These are phyloP conservation scores for Cerioporus squamosus DNA, from an alignment of 1,284 basidiomycete species.

Conservation along the genomic window DNA sequence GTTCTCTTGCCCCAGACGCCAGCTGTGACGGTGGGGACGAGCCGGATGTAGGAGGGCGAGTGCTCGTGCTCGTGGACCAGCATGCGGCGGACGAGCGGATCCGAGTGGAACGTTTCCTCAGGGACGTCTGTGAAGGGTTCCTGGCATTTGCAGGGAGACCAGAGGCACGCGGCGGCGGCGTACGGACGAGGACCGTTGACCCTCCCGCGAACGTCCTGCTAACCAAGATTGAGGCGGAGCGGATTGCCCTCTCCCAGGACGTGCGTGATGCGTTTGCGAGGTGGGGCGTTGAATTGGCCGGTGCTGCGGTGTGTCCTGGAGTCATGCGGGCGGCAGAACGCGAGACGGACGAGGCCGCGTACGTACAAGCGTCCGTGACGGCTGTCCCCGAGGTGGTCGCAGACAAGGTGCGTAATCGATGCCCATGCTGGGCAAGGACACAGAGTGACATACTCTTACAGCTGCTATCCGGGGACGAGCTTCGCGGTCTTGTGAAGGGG, in stretches of 20 bases:
- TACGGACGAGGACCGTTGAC: slow-evolving; percentile 46
- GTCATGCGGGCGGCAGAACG: not conserved
- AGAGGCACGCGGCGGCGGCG: slow-evolving; percentile 33
- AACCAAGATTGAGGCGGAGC: slow-evolving; percentile 60
- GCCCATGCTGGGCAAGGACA: not conserved
- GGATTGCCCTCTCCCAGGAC: slow-evolving; percentile 45
- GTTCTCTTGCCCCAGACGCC: not conserved
- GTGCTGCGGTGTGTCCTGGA: not conserved
- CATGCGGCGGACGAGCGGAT: slow-evolving; percentile 95
- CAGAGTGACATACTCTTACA: slow-evolving; percentile 30
- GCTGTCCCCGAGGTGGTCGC: slow-evolving; percentile 67
- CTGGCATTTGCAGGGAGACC: slow-evolving; percentile 9
- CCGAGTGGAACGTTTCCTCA: slow-evolving; percentile 83
- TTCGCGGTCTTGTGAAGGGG: slow-evolving; percentile 70
- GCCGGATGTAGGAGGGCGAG: not conserved
- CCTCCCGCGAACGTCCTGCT: slow-evolving; percentile 66
- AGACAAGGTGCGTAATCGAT: slow-evolving; percentile 60
- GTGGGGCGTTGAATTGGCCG: slow-evolving; percentile 77
- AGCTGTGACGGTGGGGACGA: not conserved
- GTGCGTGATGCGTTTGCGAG: slow-evolving; percentile 55
- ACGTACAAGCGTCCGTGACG: slow-evolving; percentile 61
- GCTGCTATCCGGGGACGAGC: slow-evolving; percentile 67
- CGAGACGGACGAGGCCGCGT: slow-evolving; percentile 40
- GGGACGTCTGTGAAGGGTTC: slow-evolving; percentile 71
- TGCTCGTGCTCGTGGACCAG: slow-evolving; percentile 89